Percentiles rank a stretch among this genome's conserved stretches.
Evolutionary conservation across 2,329 filamentous ascomycete species (phyloP).

Genomic region (Botrytis paeoniae): DNA sequence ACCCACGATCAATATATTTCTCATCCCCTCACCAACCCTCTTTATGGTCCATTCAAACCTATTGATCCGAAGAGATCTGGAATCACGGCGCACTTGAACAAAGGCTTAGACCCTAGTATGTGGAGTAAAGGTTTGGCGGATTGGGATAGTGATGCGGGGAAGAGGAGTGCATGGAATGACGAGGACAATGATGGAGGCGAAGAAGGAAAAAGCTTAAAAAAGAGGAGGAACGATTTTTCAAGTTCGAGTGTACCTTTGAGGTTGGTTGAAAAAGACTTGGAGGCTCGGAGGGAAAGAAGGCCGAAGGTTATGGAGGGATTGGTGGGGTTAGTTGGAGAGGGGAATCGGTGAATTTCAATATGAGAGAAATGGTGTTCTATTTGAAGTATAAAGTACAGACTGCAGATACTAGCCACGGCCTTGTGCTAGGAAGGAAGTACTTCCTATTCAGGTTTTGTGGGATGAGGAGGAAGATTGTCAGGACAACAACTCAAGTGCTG

Average conservation of each 20-base stretch:
- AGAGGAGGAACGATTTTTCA: neutral
- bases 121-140: constrained; percentile 32
- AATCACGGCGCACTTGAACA: constrained; percentile 28
- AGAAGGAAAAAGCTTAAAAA: neutral
- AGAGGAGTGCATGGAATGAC: constrained; percentile 16
- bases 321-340: neutral
- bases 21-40: constrained; percentile 27
- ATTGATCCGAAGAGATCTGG: constrained; percentile 22
- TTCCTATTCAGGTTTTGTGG: neutral
- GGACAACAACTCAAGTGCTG: constrained; percentile 13
- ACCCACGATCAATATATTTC: constrained; percentile 26
- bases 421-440: neutral
- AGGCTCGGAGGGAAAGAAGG: neutral
- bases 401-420: neutral
- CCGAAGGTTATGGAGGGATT: constrained; percentile 15
- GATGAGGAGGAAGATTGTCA: neutral
- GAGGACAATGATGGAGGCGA: neutral
- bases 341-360: neutral
- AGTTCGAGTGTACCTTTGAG: constrained; percentile 22
- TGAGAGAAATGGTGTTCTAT: neutral
- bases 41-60: constrained; percentile 34
- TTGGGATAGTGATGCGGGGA: constrained; percentile 34
- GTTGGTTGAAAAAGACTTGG: constrained; percentile 19
- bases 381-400: too few species aligned
- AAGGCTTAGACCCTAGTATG: constrained; percentile 24